Conservation (phyloP, 2,329 filamentous ascomycete species). For the Penicillium sp. region DNA sequence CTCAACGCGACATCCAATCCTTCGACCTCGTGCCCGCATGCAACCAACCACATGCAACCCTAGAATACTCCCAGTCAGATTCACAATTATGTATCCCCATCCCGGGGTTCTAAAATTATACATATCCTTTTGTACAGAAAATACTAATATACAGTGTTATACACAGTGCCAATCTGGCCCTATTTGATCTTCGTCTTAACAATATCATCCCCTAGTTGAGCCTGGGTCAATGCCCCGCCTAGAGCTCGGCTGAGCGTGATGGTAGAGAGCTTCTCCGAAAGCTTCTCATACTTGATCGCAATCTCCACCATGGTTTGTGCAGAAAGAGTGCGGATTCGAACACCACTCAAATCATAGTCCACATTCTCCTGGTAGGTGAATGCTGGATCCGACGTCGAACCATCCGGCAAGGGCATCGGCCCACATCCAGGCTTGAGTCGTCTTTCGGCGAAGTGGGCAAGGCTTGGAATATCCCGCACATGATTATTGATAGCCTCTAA, state of each 20-base stretch:
- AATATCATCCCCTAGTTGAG: slow-evolving; percentile 16
- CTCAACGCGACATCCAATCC: slow-evolving; percentile 12
- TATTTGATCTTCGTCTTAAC: background rate
- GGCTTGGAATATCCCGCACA: slow-evolving; percentile 34
- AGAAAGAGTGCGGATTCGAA: slow-evolving; percentile 34
- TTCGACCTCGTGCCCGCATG: slow-evolving; percentile 13
- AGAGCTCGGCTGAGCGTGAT: slow-evolving; percentile 29
- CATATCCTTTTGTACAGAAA: background rate
- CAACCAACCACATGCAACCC: background rate
- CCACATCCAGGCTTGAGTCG: slow-evolving; percentile 29
- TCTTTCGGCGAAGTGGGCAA: slow-evolving; percentile 32
- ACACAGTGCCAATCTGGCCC: background rate
- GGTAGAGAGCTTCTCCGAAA: slow-evolving; percentile 24
- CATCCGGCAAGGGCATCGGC: slow-evolving; percentile 22
- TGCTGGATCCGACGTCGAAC: slow-evolving; percentile 22
- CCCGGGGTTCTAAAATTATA: background rate
- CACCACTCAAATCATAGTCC: slow-evolving; percentile 35
- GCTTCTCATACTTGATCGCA: slow-evolving; percentile 37
- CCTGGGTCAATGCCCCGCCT: slow-evolving; percentile 34
- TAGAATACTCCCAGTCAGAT: background rate
- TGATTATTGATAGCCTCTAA: slow-evolving; percentile 31
- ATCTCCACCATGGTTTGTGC: slow-evolving; percentile 37
- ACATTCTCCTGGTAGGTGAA: slow-evolving; percentile 32
- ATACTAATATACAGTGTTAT: background rate
- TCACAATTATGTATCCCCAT: background rate